A percentile compares a stretch with the other conserved stretches of the same genome.
These are phyloP conservation scores for Yamadazyma tumulicola DNA, from an alignment of 805 yeast genomes.

Conservation along the genomic window DNA sequence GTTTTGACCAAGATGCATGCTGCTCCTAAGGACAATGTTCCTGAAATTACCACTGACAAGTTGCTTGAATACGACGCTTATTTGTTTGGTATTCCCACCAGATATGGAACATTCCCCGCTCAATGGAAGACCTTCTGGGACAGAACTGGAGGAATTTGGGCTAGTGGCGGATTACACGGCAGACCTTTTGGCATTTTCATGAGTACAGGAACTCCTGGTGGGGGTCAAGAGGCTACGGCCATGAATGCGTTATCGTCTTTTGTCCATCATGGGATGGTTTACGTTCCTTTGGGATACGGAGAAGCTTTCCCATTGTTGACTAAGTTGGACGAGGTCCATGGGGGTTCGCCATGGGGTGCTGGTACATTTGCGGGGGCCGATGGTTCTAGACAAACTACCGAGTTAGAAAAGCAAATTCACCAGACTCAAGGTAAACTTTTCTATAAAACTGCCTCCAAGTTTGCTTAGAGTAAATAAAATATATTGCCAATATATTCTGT, in stretches of 20 bases:
- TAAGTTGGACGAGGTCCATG: slow-evolving; percentile 64
- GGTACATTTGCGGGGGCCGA: slow-evolving; percentile 74
- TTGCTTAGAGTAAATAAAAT: slow-evolving; percentile 8
- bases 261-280: slow-evolving; percentile 79
- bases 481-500: too few species aligned
- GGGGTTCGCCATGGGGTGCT: slow-evolving; percentile 86
- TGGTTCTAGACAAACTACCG: slow-evolving; percentile 68
- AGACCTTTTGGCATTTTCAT: slow-evolving; percentile 73
- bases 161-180: slow-evolving; percentile 64
- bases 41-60: slow-evolving; percentile 58
- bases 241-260: slow-evolving; percentile 60
- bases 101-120: slow-evolving; percentile 79
- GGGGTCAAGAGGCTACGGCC: slow-evolving; percentile 77
- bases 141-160: slow-evolving; percentile 78
- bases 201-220: slow-evolving; percentile 73
- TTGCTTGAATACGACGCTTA: slow-evolving; percentile 71
- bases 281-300: slow-evolving; percentile 74
- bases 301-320: slow-evolving; percentile 51
- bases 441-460: slow-evolving; percentile 26
- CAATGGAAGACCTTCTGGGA: slow-evolving; percentile 79
- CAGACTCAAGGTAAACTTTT: slow-evolving; percentile 66
- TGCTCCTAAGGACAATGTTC: slow-evolving; percentile 46
- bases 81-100: slow-evolving; percentile 82
- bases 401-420: slow-evolving; percentile 61
- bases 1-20: slow-evolving; percentile 58